Evolutionary conservation across 192 early-diverging fungal genomes (phyloP).

Genomic region (Dimargaris cristalligena): DNA sequence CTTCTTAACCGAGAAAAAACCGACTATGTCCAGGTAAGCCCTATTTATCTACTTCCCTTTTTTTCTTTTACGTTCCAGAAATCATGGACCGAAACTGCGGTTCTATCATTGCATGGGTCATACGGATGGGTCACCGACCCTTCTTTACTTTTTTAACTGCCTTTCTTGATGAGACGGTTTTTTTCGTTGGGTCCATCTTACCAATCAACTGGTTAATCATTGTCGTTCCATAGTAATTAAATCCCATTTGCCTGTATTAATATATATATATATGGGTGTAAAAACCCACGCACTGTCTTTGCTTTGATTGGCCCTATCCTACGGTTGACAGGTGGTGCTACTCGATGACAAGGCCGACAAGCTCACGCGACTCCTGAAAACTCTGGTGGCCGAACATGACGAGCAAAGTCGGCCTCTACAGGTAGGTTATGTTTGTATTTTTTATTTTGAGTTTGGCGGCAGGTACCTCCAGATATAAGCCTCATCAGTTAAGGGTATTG

Average conservation of each 20-base stretch:
- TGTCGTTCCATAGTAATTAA: background rate
- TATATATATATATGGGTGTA: background rate
- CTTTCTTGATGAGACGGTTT: background rate
- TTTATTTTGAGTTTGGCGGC: too few relatives aligned
- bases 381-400: conserved; percentile 8
- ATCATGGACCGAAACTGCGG: too few relatives aligned
- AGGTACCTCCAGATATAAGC: background rate
- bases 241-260: background rate
- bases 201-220: background rate
- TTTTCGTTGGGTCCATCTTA: background rate
- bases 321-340: background rate
- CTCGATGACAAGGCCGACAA: conserved; percentile 10
- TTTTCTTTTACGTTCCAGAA: background rate
- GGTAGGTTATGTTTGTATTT: too few relatives aligned
- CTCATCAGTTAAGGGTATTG: background rate
- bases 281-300: background rate
- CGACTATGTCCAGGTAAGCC: conserved; percentile 12
- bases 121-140: too few relatives aligned
- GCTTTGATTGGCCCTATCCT: background rate
- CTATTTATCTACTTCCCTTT: background rate
- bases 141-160: background rate
- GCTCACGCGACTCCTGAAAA: conserved; percentile 8
- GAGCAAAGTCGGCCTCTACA: conserved; percentile 7
- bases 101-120: too few relatives aligned
- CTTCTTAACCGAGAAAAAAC: conserved; percentile 6